Evolutionary conservation across 2,329 filamentous ascomycete genomes (phyloP).

Genomic region (Ceratocystis huliohia): DNA sequence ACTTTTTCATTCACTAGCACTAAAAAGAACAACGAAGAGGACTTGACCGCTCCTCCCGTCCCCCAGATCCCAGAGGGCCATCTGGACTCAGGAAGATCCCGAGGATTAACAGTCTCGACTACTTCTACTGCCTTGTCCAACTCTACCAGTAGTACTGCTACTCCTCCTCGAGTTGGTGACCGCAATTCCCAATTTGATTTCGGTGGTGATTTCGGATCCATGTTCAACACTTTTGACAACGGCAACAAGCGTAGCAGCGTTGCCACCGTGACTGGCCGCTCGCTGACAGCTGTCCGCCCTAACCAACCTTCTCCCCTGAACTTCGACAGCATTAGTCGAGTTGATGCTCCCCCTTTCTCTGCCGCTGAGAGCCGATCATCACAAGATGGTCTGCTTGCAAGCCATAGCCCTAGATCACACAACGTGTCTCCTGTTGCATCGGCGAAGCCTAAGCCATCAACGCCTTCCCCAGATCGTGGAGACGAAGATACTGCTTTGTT

Average conservation of each 20-base stretch:
- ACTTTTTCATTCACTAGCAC: constrained; percentile 48
- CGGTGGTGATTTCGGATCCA: constrained; percentile 45
- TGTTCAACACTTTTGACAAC: constrained; percentile 45
- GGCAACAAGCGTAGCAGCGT: constrained; percentile 30
- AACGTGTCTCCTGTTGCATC: constrained; percentile 22
- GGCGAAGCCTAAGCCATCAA: constrained; percentile 23
- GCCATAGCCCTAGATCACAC: constrained; percentile 21
- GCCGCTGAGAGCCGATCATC: constrained; percentile 39
- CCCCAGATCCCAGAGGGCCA: constrained; percentile 23
- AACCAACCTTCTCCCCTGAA: constrained; percentile 35
- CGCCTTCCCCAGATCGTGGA: constrained; percentile 32
- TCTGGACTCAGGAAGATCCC: constrained; percentile 8
- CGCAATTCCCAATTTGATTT: constrained; percentile 34
- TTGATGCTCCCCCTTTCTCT: constrained; percentile 32
- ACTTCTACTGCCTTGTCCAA: constrained; percentile 32
- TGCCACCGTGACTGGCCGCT: constrained; percentile 32
- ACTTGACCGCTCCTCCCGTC: constrained; percentile 26
- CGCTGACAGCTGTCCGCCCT: constrained; percentile 36
- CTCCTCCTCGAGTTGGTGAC: constrained; percentile 37
- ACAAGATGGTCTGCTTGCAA: constrained; percentile 36
- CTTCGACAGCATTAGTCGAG: constrained; percentile 34
- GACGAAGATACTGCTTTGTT: constrained; percentile 43
- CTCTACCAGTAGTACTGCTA: constrained; percentile 43
- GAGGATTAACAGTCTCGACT: constrained; percentile 18
- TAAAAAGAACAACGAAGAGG: constrained; percentile 32